Conservation (phyloP, 345 rosid genomes). For the Salix exigua region DNA sequence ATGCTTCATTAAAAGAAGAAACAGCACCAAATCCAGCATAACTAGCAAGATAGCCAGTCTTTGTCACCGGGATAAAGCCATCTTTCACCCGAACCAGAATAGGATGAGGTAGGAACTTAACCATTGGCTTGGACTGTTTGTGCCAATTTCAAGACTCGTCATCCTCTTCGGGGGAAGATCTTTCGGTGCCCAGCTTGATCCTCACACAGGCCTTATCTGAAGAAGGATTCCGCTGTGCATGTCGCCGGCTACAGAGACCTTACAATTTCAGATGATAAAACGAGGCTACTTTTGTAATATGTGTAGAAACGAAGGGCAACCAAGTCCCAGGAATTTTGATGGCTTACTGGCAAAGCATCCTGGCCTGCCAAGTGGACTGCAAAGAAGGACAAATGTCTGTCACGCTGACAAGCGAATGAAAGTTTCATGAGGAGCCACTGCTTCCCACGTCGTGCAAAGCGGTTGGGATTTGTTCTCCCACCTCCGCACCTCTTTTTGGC, state of each 20-base stretch:
- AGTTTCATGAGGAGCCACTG: background rate
- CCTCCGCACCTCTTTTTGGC: background rate
- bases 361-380: slow-evolving; percentile 15
- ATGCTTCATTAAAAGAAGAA: background rate
- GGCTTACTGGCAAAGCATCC: slow-evolving; percentile 9
- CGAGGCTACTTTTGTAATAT: background rate
- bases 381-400: slow-evolving; percentile 19
- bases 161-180: background rate
- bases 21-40: no score
- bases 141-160: background rate
- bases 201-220: background rate
- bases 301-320: background rate
- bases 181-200: background rate
- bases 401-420: background rate
- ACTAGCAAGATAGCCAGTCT: no score
- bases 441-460: background rate
- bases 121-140: background rate
- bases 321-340: background rate
- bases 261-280: background rate
- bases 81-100: no score
- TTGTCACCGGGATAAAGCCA: no score
- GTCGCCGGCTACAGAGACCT: background rate
- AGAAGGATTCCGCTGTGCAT: background rate
- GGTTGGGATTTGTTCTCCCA: background rate
- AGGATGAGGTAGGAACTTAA: no score